phyloP scores from a whole-genome alignment of 306 rosid species.

The Medicago lupulina region DNA sequence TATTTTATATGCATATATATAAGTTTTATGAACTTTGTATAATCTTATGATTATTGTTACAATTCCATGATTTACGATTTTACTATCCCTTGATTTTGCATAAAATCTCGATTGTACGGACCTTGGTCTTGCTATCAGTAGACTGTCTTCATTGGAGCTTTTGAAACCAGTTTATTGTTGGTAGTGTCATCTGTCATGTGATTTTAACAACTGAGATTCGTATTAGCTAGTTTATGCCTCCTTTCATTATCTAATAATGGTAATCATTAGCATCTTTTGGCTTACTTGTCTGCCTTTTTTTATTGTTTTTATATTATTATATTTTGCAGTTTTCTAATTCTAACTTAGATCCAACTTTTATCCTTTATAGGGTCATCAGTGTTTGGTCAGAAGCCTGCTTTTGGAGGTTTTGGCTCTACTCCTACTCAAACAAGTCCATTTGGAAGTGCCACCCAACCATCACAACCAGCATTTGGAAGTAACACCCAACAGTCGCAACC shows the following conservation, averaged over 20 bases:
- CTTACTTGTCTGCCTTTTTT: background rate
- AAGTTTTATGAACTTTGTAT: background rate
- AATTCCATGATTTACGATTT: background rate
- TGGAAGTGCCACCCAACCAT: conserved; percentile 71
- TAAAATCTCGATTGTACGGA: background rate
- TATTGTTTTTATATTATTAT: background rate
- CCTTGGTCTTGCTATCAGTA: background rate
- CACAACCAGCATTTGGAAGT: conserved; percentile 88
- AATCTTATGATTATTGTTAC: background rate
- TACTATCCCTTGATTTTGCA: background rate
- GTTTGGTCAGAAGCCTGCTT: conserved; percentile 89
- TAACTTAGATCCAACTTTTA: conserved; percentile 36
- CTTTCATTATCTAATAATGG: conserved; percentile 3
- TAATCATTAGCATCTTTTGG: conserved; percentile 26
- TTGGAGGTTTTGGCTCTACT: conserved; percentile 86
- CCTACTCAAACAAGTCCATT: conserved; percentile 81
- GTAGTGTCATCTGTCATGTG: background rate
- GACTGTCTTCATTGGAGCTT: conserved; percentile 17
- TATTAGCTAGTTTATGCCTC: conserved; percentile 6
- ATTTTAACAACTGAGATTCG: background rate
- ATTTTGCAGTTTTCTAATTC: conserved; percentile 19
- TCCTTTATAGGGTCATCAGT: conserved; percentile 63
- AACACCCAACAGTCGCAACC: conserved; percentile 77
- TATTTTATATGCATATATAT: background rate
- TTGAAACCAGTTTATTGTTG: conserved; percentile 8